phyloP scores from a whole-genome alignment of 495 filamentous ascomycete genomes.

The Patellaria atrata region DNA sequence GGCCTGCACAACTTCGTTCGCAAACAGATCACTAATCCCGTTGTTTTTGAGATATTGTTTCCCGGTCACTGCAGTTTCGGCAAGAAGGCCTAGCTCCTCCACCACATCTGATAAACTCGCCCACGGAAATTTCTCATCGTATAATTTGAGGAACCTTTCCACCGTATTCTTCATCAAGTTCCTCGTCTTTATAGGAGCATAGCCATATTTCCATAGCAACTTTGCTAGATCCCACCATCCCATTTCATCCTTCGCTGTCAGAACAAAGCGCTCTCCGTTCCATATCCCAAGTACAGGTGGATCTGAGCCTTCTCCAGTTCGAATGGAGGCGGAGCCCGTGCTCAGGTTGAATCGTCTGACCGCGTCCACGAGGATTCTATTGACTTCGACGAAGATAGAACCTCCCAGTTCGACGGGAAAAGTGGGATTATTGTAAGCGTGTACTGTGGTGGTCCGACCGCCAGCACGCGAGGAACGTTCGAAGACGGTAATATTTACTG shows the following conservation, averaged over 20 bases:
- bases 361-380: constrained; percentile 65
- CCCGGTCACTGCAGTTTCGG: constrained; percentile 54
- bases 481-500: constrained; percentile 72
- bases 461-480: constrained; percentile 70
- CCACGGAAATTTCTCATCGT: constrained; percentile 73
- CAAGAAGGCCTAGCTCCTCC: constrained; percentile 47
- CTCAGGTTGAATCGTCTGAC: constrained; percentile 56
- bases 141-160: constrained; percentile 63
- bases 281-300: constrained; percentile 56
- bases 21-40: constrained; percentile 48
- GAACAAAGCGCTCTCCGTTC: constrained; percentile 64
- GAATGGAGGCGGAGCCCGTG: constrained; percentile 24
- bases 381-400: constrained; percentile 81
- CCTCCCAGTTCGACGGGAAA: constrained; percentile 78
- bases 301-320: constrained; percentile 27
- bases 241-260: constrained; percentile 40
- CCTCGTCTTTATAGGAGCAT: constrained; percentile 58
- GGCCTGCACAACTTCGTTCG: constrained; percentile 79
- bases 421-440: constrained; percentile 54
- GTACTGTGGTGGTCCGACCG: constrained; percentile 78
- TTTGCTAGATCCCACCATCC: constrained; percentile 71
- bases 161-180: constrained; percentile 58
- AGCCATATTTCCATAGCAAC: constrained; percentile 74
- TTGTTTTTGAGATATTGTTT: constrained; percentile 54
- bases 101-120: constrained; percentile 51